Percentiles rank a stretch among this genome's conserved stretches.
These are phyloP conservation scores for Tetrahymena borealis DNA, from an alignment of 73 alveolate genomes.

Conservation along the genomic window DNA sequence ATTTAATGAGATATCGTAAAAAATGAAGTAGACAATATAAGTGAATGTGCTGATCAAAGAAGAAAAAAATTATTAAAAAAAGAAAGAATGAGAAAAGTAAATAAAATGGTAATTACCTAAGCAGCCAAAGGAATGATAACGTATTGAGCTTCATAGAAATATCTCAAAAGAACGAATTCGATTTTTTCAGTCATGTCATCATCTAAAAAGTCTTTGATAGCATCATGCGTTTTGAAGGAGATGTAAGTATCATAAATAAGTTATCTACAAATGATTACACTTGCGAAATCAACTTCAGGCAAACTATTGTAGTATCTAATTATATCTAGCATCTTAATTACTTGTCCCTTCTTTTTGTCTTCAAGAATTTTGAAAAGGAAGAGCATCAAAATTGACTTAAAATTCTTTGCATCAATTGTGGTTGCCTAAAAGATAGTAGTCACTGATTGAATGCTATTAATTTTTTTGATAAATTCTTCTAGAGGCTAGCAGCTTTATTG, in stretches of 20 bases:
- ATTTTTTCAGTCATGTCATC: background rate
- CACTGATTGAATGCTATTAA: background rate
- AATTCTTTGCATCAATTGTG: background rate
- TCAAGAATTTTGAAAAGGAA: background rate
- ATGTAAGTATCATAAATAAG: background rate
- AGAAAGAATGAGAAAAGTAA: background rate
- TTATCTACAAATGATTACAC: background rate
- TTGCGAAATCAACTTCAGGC: background rate
- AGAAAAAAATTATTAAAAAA: no score
- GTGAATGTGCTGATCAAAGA: no score
- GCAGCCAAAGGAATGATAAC: background rate
- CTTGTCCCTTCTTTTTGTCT: background rate
- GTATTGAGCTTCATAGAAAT: background rate
- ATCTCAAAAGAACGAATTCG: background rate
- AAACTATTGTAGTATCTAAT: background rate
- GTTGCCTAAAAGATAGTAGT: background rate
- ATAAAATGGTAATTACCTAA: background rate
- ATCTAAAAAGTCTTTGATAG: background rate
- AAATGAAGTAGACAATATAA: no score
- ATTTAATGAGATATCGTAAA: no score
- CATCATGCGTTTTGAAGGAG: background rate
- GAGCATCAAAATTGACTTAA: background rate
- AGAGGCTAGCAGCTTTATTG: background rate
- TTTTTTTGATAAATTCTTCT: background rate
- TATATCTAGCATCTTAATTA: background rate